Evolutionary conservation across 2,329 filamentous ascomycete species (phyloP).

Genomic region (Aciculosporium take): DNA sequence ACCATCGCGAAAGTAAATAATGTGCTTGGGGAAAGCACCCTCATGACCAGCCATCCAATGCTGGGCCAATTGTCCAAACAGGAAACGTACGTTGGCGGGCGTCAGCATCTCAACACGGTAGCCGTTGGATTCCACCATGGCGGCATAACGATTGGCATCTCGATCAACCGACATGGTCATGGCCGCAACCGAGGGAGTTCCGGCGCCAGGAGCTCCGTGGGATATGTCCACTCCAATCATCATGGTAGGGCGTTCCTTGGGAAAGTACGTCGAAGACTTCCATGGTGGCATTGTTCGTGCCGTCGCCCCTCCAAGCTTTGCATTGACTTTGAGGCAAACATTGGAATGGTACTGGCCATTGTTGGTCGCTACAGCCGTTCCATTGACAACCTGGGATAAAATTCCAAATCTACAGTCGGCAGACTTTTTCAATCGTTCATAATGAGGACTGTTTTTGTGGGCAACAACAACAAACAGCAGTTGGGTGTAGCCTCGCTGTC

Average conservation of each 20-base stretch:
- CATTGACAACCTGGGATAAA: slow-evolving; percentile 69
- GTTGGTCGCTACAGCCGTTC: slow-evolving; percentile 51
- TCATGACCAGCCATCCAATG: slow-evolving; percentile 49
- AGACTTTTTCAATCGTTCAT: slow-evolving; percentile 79
- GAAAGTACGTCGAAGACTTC: slow-evolving; percentile 21
- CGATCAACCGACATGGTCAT: slow-evolving; percentile 70
- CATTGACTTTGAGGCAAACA: slow-evolving; percentile 92
- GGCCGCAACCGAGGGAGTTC: slow-evolving; percentile 64
- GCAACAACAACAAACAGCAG: slow-evolving; percentile 68
- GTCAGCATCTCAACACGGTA: slow-evolving; percentile 67
- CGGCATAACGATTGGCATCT: slow-evolving; percentile 60
- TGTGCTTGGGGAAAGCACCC: slow-evolving; percentile 41
- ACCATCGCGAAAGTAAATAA: slow-evolving; percentile 90
- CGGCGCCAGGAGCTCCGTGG: slow-evolving; percentile 57
- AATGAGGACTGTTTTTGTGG: slow-evolving; percentile 55
- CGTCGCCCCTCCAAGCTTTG: slow-evolving; percentile 80
- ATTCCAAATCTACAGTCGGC: slow-evolving; percentile 77
- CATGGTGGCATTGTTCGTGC: slow-evolving; percentile 27
- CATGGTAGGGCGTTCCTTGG: slow-evolving; percentile 46
- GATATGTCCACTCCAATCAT: slow-evolving; percentile 87
- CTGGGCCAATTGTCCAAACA: slow-evolving; percentile 49
- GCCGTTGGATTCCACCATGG: slow-evolving; percentile 70
- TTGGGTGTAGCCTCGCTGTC: slow-evolving; percentile 45
- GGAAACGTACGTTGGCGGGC: slow-evolving; percentile 46
- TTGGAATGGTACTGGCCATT: slow-evolving; percentile 83